Evolutionary conservation across 225 moss, liverwort and hornwort genomes (phyloP), one percentile per base, ranked within the genome.

Genomic region (Bryoerythrophyllum caledonicum): DNA sequence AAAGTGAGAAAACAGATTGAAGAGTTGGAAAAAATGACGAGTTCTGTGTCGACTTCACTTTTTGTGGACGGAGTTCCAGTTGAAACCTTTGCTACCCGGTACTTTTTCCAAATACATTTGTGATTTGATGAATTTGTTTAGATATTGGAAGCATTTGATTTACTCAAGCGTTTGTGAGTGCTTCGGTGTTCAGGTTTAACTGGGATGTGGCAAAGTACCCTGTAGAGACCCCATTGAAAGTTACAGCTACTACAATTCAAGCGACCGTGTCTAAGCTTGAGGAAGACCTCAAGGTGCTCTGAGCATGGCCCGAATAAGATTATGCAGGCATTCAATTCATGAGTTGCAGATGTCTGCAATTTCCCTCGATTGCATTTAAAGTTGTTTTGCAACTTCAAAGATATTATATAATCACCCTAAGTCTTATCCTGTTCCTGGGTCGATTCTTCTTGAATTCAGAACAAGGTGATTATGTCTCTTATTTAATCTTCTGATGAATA

Each of bases 161-260:
- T 44, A 58, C 14, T 67, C 30, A 27, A 55, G 74, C 40, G 12
- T 54, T 54, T 63, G 35, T 25, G 65, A n/a, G 26, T 65, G 38
- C 7, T 65, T 65, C n/a, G 43, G 4, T 65, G 69, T 76, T 34
- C 86, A 91, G 89, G 82, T 92, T 92, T 68, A 74, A 51, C 58
- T 92, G 92, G 92, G 87, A 88, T 76, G 82, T 86, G 70, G 87
- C 90, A 8, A 92, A 85, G 75, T 88, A 92, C 46, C 90, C 90
- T 40, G 15, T 81, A 53, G 87, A 86, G 82, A 82, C 84, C 28
- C 92, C 92, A 27, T 72, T 92, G 41, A 86, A 83, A 72, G 88
- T 89, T 78, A 89, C 81, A 51, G 80, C 82, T 74, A 76, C 89
- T 13, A 74, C 78, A 13, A 90, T 93, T 46, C 90, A 84, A 70